Percentiles rank a stretch among this genome's conserved stretches.
Conservation (phyloP, 2,329 filamentous ascomycete species). For the Paramyrothecium roridum region DNA sequence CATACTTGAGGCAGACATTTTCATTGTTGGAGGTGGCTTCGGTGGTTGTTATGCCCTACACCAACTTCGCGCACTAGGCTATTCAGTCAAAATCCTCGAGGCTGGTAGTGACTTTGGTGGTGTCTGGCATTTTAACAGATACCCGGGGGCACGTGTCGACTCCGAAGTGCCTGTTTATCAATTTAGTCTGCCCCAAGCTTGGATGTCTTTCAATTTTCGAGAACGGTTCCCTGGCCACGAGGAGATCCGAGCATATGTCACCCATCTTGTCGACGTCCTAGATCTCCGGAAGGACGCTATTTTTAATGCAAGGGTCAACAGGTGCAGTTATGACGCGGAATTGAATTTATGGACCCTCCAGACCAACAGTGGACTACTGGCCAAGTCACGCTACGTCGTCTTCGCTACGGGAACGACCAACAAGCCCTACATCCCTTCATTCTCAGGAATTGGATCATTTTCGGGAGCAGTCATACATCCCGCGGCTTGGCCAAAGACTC, state of each 20-base stretch:
- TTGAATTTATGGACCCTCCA: slow-evolving; percentile 38
- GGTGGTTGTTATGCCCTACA: slow-evolving; percentile 25
- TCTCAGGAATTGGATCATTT: slow-evolving; percentile 28
- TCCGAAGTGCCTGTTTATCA: slow-evolving; percentile 30
- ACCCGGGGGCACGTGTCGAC: slow-evolving; percentile 36
- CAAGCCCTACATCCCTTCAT: slow-evolving; percentile 34
- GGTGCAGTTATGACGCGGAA: slow-evolving; percentile 34
- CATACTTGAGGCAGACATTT: slow-evolving; percentile 9
- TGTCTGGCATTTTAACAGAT: slow-evolving; percentile 41
- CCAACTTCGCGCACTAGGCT: slow-evolving; percentile 29
- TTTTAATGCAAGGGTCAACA: too few species aligned
- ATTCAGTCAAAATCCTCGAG: slow-evolving; percentile 34
- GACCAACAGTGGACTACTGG: slow-evolving; percentile 34
- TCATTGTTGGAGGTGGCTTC: slow-evolving; percentile 21
- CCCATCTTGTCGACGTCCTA: slow-evolving; percentile 34
- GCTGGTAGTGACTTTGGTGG: slow-evolving; percentile 33
- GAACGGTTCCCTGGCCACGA: slow-evolving; percentile 32
- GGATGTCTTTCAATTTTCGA: slow-evolving; percentile 41
- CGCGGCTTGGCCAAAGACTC: slow-evolving; percentile 18
- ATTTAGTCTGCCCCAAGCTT: slow-evolving; percentile 32
- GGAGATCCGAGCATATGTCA: slow-evolving; percentile 43
- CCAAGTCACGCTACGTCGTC: slow-evolving; percentile 40
- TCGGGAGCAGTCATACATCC: slow-evolving; percentile 23
- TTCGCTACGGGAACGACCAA: slow-evolving; percentile 42
- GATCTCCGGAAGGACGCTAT: too few species aligned